Conservation (phyloP, 352 stramenopile species). For the Phytophthora pistaciae region DNA sequence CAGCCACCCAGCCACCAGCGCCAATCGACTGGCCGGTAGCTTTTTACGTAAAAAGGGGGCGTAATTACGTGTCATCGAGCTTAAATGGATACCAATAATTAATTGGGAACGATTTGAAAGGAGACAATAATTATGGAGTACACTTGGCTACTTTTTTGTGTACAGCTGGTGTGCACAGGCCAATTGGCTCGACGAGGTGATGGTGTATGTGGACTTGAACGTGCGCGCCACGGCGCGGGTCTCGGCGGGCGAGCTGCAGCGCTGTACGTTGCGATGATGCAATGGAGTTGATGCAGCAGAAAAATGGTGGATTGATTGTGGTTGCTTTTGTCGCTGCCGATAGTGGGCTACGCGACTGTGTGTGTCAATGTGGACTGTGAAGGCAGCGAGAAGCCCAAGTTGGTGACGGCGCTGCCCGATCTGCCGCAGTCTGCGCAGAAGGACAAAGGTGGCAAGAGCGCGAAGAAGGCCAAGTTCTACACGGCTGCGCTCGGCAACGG, state of each 20-base stretch:
- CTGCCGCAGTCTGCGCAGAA: conserved; percentile 45
- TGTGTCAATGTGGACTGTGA: conserved; percentile 74
- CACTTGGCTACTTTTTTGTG: background rate
- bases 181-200: conserved; percentile 8
- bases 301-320: background rate
- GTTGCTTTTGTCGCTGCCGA: background rate
- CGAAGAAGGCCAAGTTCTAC: conserved; percentile 81
- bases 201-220: conserved; percentile 83
- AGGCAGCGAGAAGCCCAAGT: conserved; percentile 60
- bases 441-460: conserved; percentile 44
- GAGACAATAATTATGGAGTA: too few relatives aligned
- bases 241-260: conserved; percentile 65
- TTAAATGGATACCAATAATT: too few relatives aligned
- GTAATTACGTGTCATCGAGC: conserved; percentile 30
- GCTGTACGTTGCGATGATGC: conserved; percentile 46
- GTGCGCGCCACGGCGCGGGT: conserved; percentile 62
- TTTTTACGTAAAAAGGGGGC: conserved; percentile 8
- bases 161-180: background rate
- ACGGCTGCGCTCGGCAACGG: conserved; percentile 46
- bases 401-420: conserved; percentile 38
- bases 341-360: conserved; percentile 75
- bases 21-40: conserved; percentile 24
- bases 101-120: too few relatives aligned
- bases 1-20: background rate
- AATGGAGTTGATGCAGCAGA: background rate